Evolutionary conservation across 2,329 filamentous ascomycete species (phyloP), one percentile per base, ranked within the genome.

Genomic region (Diaporthe vexans): DNA sequence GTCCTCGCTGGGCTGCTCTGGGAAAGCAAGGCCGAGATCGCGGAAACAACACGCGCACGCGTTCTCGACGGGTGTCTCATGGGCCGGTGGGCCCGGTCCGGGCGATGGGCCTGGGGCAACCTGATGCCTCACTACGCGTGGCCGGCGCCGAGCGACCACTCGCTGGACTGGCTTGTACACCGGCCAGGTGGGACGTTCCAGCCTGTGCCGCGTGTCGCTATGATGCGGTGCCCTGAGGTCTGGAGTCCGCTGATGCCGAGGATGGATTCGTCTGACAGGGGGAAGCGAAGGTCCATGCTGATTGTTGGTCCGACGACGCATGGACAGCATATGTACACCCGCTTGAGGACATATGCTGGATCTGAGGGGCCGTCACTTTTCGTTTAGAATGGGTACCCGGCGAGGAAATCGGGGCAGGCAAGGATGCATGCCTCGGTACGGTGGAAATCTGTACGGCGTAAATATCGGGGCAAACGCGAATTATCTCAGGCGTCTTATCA

Each of bases 361-460:
- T 72, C 70, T 46, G 70, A 72, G 19, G 70, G 70, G 6, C 70
- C 70, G 19, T 63, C 70, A 1, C 70, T 63, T 17, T 63, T 72
- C 43, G 46, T 56, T 4, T 72, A 63, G 33, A 9, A 8, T 21
- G 33, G 19, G 24, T 29, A 2, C 7, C 19, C n/a, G 21, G 24
- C n/a, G 7, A 29, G 24, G 24, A n/a, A 37, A 37, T 2, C 11
- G 7, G 8, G 3, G 1, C 2, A 17, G 61, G 26, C 43, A 40
- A 54, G 46, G 33, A 48, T 37, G 4, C 9, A 19, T 26, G 13
- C 7, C 19, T 26, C 21, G 15, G 2, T 19, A 21, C 6, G 40
- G 40, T 21, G 35, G 10, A 13, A 2, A 19, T 26, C 29, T 35
- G 8, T 33, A n/a, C 46, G 46, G 19, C n/a, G 59, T 65, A 48